Conservation (phyloP, 768 basidiomycete species). For the Boletus huronensis region DNA sequence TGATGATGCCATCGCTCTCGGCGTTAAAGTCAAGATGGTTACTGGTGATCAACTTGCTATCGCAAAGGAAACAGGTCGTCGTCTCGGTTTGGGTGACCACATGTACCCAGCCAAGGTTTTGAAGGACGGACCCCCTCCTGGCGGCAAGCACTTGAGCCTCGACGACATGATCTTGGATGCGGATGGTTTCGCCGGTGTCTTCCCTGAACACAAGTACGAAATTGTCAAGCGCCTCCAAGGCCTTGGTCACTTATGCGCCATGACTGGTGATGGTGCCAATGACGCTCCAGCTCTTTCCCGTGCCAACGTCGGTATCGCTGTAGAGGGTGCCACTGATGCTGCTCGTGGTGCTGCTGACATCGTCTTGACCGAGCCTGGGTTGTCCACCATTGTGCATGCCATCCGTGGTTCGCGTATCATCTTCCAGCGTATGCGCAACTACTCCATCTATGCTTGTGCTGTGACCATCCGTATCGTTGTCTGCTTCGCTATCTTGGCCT, state of each 20-base stretch:
- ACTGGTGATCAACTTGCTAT: slow-evolving; percentile 99
- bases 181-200: slow-evolving; percentile 98
- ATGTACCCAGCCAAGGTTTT: slow-evolving; percentile 99
- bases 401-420: slow-evolving; percentile 98
- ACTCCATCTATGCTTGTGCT: slow-evolving; percentile 94
- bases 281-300: slow-evolving; percentile 97
- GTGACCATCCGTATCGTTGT: slow-evolving; percentile 99
- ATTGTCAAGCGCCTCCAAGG: slow-evolving; percentile 98
- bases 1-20: slow-evolving; percentile 92
- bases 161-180: slow-evolving; percentile 99
- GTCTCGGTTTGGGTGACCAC: slow-evolving; percentile 97
- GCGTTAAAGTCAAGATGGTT: slow-evolving; percentile 99
- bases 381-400: slow-evolving; percentile 98
- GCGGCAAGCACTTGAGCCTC: slow-evolving; percentile 75
- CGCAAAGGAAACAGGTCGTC: slow-evolving; percentile 98
- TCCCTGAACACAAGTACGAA: slow-evolving; percentile 99
- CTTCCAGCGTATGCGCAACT: slow-evolving; percentile 99
- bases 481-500: slow-evolving; percentile 93
- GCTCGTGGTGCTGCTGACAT: slow-evolving; percentile 99
- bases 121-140: slow-evolving; percentile 91
- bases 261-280: slow-evolving; percentile 99
- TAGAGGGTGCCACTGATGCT: slow-evolving; percentile 98
- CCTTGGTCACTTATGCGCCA: slow-evolving; percentile 93
- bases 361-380: slow-evolving; percentile 95
- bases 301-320: slow-evolving; percentile 99